Base-by-base conservation (phyloP, 2,329 filamentous ascomycete species). In the Venturia oleaginea region DNA sequence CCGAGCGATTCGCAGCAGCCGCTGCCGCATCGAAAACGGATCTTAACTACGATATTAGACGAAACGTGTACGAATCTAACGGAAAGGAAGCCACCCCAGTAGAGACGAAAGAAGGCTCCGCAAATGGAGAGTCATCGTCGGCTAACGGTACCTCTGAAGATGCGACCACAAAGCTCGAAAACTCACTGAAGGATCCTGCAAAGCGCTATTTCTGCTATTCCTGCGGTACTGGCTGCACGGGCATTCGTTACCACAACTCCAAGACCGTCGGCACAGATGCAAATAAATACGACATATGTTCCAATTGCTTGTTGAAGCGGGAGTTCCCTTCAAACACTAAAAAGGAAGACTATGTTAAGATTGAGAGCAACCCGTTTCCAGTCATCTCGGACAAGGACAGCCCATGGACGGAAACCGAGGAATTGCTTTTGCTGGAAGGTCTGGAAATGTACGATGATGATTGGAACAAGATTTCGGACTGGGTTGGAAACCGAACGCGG, bases 361-460 rank as follows among this genome's bases (percentile, higher is more conserved):
- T 94, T 70, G 92, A 97, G 74, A 95, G 97, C 72, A 87, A 88
- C n/a, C 84, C 84, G 4, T 93, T 96, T 74, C 86, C 88, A 4
- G 83, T 85, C 1, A 81, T 90, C n/a, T 80, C 89, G 2, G 92
- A 96, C 70, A 85, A 90, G 62, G 91, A 97, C 72, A 86, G 90
- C 19, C 87, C 91, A 1, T 99, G 94, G 94, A 89, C 88, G 24
- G 92, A 97, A 72, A 86, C 90, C 17, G 94, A 99, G 76, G 84
- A 91, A 17, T 81, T 99, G n/a, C 83, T 92, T 61, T 83, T 99
- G 43, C 83, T 99, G 7, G 94, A 99, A 75, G 95, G 86, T 10
- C 80, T 99, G 60, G 94, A 99, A 77, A 85, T 89, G 70, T 96
- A 93, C 70, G 93, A 97, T 68, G 93, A 97, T 67, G 91, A 97